Conservation (phyloP, 2,329 filamentous ascomycete genomes). For the Aspergillus melleus region DNA sequence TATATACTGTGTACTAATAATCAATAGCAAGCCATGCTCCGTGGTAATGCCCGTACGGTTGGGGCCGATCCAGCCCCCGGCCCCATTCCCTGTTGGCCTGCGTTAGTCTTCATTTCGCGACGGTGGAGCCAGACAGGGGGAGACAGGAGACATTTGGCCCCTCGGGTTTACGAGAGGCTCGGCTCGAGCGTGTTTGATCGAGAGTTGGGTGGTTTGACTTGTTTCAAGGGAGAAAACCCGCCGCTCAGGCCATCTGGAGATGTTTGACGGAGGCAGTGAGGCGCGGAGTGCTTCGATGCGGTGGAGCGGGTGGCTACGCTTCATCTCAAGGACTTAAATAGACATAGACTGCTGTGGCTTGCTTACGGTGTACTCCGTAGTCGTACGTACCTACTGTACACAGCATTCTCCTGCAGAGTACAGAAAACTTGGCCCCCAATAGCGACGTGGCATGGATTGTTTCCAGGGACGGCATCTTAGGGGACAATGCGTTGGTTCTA, state of each 20-base stretch:
- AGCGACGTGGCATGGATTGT: too few species aligned
- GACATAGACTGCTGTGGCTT: too few species aligned
- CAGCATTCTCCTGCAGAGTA: too few species aligned
- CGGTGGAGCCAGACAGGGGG: neutral
- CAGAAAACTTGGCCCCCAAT: too few species aligned
- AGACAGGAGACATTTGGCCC: neutral
- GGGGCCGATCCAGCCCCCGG: neutral
- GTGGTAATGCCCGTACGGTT: neutral
- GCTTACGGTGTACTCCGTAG: too few species aligned
- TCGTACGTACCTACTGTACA: too few species aligned
- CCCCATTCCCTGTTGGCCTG: neutral
- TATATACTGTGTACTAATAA: neutral
- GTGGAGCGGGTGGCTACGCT: too few species aligned
- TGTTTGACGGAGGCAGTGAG: too few species aligned
- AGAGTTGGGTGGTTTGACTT: neutral
- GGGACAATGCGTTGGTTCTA: neutral
- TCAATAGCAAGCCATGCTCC: too few species aligned
- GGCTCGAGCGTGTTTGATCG: neutral
- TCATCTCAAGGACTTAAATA: too few species aligned
- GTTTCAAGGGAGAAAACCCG: neutral
- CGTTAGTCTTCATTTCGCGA: neutral
- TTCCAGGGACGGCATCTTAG: neutral
- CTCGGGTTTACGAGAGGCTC: neutral
- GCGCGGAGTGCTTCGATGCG: too few species aligned
- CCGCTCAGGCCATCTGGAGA: too few species aligned